Base-by-base conservation (phyloP, 2,329 filamentous ascomycete species). In the Ophiostoma perfectum region DNA sequence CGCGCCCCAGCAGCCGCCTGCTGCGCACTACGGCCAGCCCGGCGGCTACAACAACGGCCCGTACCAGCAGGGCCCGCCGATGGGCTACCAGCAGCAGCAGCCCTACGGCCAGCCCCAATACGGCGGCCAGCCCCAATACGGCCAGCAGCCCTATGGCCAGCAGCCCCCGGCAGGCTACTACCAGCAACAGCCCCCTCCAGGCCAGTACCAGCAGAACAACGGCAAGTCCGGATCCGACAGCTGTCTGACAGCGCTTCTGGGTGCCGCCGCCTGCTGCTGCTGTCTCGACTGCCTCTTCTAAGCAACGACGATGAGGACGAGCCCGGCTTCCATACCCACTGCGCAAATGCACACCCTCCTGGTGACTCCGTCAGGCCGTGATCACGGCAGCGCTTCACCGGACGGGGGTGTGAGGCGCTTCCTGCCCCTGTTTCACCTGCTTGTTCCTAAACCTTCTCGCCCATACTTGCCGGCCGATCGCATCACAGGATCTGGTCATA, bases 241-340 rank as follows among this genome's bases (percentile, higher is more conserved):
- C 14, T 78, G 77, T 67, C 72, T 84, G 58, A 80, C 80, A 45
- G 82, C 81, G 58, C 74, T 85, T 67, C 72, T 85, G 16, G 84
- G 82, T 16, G 79, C 79, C 71, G 74, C 84, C 70, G 84, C 84
- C 1, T 86, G 84, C 75, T 87, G 84, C 75, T 87, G 84, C 77
- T 87, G 84, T 74, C 74, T 87, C 73, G 84, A 87, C 72, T 78
- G 79, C 36, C 74, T 86, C n/a, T 86, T 85, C 73, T 87, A 82
- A 49, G 16, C 58, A 27, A 27, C 27, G 27, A 27, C 27, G 2
- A 27, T 27, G 27, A 27, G 27, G 27, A 27, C 27, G 27, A 27
- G 27, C 27, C 27, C 27, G 27, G 27, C 27, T 27, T 27, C 2
- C 27, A 27, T 27, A 27, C 27, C 27, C 27, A 27, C 27, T 27